Conservation (phyloP, 768 basidiomycete species). For the Calvatia gigantea region DNA sequence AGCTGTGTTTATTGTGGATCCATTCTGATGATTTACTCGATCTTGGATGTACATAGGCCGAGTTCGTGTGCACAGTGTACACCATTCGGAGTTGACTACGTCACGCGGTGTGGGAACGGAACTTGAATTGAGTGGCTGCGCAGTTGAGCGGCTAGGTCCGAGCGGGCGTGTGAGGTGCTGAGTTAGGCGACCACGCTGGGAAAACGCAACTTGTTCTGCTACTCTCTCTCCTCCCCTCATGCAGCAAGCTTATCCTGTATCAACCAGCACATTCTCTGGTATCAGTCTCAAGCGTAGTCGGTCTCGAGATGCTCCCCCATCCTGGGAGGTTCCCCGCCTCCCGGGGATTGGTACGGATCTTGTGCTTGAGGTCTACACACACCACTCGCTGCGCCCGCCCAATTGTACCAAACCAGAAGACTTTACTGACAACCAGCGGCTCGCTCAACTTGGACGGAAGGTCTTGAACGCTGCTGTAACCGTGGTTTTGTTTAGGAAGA, state of each 20-base stretch:
- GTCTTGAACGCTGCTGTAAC: constrained; percentile 47
- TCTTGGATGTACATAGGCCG: neutral
- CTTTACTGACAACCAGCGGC: constrained; percentile 54
- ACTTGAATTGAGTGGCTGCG: neutral
- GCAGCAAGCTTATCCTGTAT: constrained; percentile 1
- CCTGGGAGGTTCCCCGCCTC: constrained; percentile 33
- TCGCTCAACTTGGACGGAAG: constrained; percentile 46
- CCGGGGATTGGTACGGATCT: constrained; percentile 41
- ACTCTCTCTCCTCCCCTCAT: neutral
- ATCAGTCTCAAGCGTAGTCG: constrained; percentile 21
- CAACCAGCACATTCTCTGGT: neutral
- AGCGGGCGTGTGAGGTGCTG: neutral
- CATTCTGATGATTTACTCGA: neutral
- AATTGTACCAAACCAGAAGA: constrained; percentile 29
- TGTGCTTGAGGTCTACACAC: constrained; percentile 67
- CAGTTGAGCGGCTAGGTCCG: neutral
- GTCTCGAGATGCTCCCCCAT: constrained; percentile 13
- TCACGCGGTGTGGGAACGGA: neutral
- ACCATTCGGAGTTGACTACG: neutral
- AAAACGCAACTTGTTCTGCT: neutral
- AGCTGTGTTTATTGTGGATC: no score
- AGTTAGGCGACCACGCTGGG: neutral
- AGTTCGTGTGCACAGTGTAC: neutral
- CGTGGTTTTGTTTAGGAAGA: constrained; percentile 41
- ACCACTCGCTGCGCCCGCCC: constrained; percentile 53